phyloP scores from a whole-genome alignment of 129 eudicot genomes.

The Flaveria bidentis region DNA sequence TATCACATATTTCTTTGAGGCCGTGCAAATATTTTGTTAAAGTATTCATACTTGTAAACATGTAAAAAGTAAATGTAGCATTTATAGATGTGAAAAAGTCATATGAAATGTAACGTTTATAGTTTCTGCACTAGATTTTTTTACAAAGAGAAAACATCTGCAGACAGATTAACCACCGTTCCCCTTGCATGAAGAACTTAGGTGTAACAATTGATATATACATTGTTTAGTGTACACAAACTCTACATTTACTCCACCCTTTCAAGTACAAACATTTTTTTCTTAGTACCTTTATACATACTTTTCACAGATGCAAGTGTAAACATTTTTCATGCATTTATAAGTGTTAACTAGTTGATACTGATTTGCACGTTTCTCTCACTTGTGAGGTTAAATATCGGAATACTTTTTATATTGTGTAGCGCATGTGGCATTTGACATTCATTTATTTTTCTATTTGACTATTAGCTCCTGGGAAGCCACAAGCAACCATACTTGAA shows the following conservation, averaged over 20 bases:
- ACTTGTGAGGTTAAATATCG: neutral
- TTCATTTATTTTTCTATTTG: conserved; percentile 5
- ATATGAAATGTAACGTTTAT: no score
- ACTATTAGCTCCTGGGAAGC: conserved; percentile 61
- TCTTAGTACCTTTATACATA: no score
- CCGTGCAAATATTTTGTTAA: neutral
- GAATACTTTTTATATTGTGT: neutral
- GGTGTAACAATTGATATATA: no score
- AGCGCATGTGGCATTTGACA: conserved; percentile 15
- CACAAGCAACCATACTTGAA: conserved; percentile 57
- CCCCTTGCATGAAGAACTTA: no score
- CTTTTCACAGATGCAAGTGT: neutral
- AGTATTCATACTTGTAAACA: neutral
- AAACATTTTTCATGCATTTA: neutral
- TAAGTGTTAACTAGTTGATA: neutral
- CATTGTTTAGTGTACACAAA: no score
- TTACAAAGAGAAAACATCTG: no score
- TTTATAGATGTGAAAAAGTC: no score
- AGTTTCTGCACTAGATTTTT: no score
- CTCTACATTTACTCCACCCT: no score
- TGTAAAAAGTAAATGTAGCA: neutral
- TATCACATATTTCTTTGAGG: neutral
- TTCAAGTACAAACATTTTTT: no score
- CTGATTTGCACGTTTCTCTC: neutral
- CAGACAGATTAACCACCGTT: no score